A percentile compares a stretch with the other conserved stretches of the same genome.
These are phyloP conservation scores for Teratosphaeria gauchensis DNA, from an alignment of 2,329 filamentous ascomycete species.

Conservation along the genomic window DNA sequence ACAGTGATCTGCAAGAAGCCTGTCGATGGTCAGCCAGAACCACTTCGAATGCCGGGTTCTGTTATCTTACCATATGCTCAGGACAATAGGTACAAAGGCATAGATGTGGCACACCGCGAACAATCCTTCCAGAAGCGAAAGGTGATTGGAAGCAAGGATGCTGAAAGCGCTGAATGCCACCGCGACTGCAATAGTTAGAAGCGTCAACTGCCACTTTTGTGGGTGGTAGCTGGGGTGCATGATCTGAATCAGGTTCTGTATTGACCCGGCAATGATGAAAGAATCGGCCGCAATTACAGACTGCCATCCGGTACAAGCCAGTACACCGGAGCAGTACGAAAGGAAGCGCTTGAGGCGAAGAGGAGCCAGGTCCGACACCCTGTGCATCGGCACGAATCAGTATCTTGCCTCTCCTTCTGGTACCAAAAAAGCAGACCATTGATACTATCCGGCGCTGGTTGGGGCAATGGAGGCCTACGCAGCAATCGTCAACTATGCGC, in stretches of 20 bases:
- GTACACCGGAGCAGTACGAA: conserved; percentile 34
- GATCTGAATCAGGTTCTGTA: conserved; percentile 37
- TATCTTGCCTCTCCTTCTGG: background rate
- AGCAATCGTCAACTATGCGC: background rate
- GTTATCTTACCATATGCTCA: conserved; percentile 15
- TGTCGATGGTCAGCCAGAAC: background rate
- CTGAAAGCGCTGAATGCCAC: conserved; percentile 18
- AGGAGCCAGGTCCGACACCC: conserved; percentile 37
- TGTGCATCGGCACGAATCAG: conserved; percentile 4
- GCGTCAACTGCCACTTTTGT: conserved; percentile 15
- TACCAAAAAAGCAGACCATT: conserved; percentile 3
- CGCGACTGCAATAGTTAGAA: conserved; percentile 16
- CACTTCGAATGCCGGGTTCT: background rate
- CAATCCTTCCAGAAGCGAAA: conserved; percentile 22
- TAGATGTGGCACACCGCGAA: conserved; percentile 25
- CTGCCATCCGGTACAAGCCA: conserved; percentile 32
- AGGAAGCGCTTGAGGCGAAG: conserved; percentile 31
- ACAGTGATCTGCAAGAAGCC: background rate
- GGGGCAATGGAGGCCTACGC: conserved; percentile 21
- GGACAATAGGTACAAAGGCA: conserved; percentile 23
- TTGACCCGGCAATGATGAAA: conserved; percentile 6
- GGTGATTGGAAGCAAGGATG: conserved; percentile 18
- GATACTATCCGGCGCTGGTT: conserved; percentile 19
- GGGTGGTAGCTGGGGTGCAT: conserved; percentile 24
- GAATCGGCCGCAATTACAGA: conserved; percentile 23